Conservation (phyloP, 177 flowering plant species). For the Tripterygium wilfordii region DNA sequence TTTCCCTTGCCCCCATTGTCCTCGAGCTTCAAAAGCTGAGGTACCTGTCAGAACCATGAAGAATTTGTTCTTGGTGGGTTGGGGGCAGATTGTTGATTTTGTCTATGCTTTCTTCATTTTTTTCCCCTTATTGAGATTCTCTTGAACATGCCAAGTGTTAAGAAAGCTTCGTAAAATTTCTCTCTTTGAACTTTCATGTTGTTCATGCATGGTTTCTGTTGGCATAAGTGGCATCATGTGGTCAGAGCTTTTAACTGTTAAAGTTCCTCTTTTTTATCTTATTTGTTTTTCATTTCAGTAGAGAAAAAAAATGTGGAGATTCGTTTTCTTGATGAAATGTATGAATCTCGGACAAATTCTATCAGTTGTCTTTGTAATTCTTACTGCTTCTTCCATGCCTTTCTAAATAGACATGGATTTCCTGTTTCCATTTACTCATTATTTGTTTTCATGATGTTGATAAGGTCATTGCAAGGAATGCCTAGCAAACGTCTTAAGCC, state of each 20-base stretch:
- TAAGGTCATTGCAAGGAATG: slow-evolving; percentile 43
- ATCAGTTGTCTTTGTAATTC: not conserved
- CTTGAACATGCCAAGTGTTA: too few relatives aligned
- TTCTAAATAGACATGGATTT: not conserved
- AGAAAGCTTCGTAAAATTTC: too few relatives aligned
- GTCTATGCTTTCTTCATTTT: too few relatives aligned
- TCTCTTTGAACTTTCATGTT: not conserved
- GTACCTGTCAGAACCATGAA: not conserved
- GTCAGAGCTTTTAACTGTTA: too few relatives aligned
- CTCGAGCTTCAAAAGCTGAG: not conserved
- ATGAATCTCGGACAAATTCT: not conserved
- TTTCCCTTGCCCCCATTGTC: not conserved
- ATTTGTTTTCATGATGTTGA: slow-evolving; percentile 1
- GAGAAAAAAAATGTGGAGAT: too few relatives aligned
- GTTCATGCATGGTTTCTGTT: too few relatives aligned
- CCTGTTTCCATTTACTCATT: not conserved
- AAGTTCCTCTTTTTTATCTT: too few relatives aligned
- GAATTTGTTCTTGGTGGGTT: too few relatives aligned
- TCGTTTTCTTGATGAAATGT: not conserved
- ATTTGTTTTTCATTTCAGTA: too few relatives aligned
- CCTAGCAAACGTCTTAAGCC: slow-evolving; percentile 47
- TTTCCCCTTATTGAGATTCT: too few relatives aligned
- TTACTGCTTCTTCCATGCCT: not conserved
- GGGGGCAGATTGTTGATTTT: too few relatives aligned
- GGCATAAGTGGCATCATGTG: too few relatives aligned